These are phyloP conservation scores for Aureobasidium melanogenum DNA, from an alignment of 2,329 filamentous ascomycete species.

Conservation along the genomic window DNA sequence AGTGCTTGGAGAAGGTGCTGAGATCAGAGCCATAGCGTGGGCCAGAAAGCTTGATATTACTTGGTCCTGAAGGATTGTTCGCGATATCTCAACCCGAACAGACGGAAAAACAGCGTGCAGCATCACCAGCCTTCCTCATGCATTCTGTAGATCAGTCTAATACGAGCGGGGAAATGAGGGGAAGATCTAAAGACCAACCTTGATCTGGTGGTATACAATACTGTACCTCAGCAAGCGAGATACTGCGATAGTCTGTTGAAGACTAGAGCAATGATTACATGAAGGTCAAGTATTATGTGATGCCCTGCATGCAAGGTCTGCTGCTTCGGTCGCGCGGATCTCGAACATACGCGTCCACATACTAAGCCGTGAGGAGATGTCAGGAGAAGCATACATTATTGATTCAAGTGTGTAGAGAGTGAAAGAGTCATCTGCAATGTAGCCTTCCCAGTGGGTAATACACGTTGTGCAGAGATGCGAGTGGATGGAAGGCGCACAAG, in stretches of 20 bases:
- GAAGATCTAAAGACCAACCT: neutral
- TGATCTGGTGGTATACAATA: neutral
- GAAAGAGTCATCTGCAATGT: too few species aligned
- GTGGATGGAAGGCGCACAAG: neutral
- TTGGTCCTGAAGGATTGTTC: neutral
- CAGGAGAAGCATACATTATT: too few species aligned
- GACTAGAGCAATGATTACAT: too few species aligned
- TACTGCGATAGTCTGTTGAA: too few species aligned
- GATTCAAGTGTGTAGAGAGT: neutral
- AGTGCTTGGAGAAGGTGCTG: neutral
- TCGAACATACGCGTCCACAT: too few species aligned
- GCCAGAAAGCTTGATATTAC: neutral
- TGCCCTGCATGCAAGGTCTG: too few species aligned
- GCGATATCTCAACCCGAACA: neutral
- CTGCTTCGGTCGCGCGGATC: too few species aligned
- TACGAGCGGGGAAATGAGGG: conserved; percentile 1
- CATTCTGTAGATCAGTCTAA: neutral
- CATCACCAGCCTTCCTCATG: neutral
- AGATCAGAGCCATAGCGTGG: neutral
- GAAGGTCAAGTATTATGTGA: too few species aligned
- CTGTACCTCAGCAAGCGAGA: neutral
- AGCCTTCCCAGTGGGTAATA: neutral
- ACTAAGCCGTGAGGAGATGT: too few species aligned
- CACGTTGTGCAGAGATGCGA: neutral
- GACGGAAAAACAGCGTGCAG: neutral